Evolutionary conservation across 106 monocot species (phyloP).

Genomic region (Posidonia australis): DNA sequence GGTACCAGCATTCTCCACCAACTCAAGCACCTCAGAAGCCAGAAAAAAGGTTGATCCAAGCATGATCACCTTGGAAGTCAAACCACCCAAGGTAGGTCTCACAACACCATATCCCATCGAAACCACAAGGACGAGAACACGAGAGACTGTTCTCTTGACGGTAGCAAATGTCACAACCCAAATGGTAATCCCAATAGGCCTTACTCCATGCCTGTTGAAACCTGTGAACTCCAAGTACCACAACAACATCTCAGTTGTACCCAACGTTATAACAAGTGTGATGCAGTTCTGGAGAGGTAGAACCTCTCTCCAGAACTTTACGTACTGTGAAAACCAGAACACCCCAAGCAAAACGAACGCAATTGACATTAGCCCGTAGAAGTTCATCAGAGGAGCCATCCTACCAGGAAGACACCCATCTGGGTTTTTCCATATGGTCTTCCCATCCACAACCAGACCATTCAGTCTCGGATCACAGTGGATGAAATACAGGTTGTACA

Average conservation of each 20-base stretch:
- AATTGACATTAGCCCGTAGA: slow-evolving; percentile 75
- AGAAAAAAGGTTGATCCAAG: slow-evolving; percentile 75
- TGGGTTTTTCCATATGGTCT: slow-evolving; percentile 80
- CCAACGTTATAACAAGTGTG: slow-evolving; percentile 62
- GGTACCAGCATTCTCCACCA: slow-evolving; percentile 76
- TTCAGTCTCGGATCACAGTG: slow-evolving; percentile 57
- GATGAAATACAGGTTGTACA: slow-evolving; percentile 81
- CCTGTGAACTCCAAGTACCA: slow-evolving; percentile 86
- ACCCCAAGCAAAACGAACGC: slow-evolving; percentile 62
- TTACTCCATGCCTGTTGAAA: slow-evolving; percentile 62
- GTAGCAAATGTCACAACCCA: slow-evolving; percentile 77
- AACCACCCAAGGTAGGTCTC: slow-evolving; percentile 77
- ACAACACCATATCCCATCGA: slow-evolving; percentile 95
- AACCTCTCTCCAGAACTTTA: slow-evolving; percentile 77
- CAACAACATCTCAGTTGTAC: slow-evolving; percentile 72
- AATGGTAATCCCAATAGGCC: slow-evolving; percentile 61
- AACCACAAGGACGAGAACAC: slow-evolving; percentile 63
- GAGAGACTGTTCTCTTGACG: slow-evolving; percentile 54
- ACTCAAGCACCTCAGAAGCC: slow-evolving; percentile 76
- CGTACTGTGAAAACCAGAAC: slow-evolving; percentile 80
- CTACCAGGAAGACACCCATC: slow-evolving; percentile 74
- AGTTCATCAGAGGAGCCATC: slow-evolving; percentile 88
- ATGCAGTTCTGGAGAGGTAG: slow-evolving; percentile 86
- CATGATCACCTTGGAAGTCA: slow-evolving; percentile 80
- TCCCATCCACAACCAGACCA: slow-evolving; percentile 57